phyloP scores from a whole-genome alignment of 208 protist genomes.

The Naegleria fowleri region DNA sequence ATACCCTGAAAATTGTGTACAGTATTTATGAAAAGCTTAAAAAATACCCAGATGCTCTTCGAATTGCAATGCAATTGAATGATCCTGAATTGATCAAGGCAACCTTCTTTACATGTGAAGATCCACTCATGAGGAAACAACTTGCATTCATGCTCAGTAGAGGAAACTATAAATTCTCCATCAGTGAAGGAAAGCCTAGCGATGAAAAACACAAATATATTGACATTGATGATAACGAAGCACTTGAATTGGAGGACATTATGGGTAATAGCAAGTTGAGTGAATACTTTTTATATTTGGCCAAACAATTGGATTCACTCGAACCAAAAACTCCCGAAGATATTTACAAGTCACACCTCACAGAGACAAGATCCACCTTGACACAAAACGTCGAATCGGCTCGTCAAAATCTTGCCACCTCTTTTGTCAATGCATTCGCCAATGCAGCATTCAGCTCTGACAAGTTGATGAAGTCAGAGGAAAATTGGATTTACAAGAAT shows the following conservation, averaged over 20 bases:
- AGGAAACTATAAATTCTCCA: constrained; percentile 69
- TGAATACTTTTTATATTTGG: constrained; percentile 85
- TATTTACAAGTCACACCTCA: constrained; percentile 89
- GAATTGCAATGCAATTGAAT: constrained; percentile 73
- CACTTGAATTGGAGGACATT: constrained; percentile 52
- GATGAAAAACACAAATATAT: constrained; percentile 59
- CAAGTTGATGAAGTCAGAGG: constrained; percentile 76
- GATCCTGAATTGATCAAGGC: constrained; percentile 61
- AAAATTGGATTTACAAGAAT: constrained; percentile 87
- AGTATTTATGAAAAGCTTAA: constrained; percentile 83
- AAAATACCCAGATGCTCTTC: constrained; percentile 75
- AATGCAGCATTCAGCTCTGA: constrained; percentile 94
- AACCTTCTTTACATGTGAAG: constrained; percentile 69
- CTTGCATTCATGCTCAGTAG: constrained; percentile 84
- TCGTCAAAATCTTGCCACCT: constrained; percentile 88
- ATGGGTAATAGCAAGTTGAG: constrained; percentile 88
- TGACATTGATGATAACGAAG: not conserved
- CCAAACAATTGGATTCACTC: constrained; percentile 85
- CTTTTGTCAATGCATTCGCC: constrained; percentile 90
- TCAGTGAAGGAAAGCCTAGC: constrained; percentile 64
- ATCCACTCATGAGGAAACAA: constrained; percentile 66
- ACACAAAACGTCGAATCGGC: constrained; percentile 60
- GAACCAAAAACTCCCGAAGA: constrained; percentile 94
- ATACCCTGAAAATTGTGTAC: constrained; percentile 77
- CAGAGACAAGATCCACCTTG: constrained; percentile 37